A percentile compares a stretch with the other conserved stretches of the same genome.
phyloP scores from a whole-genome alignment of 257 asterid species.

The Solanum pinnatisectum region DNA sequence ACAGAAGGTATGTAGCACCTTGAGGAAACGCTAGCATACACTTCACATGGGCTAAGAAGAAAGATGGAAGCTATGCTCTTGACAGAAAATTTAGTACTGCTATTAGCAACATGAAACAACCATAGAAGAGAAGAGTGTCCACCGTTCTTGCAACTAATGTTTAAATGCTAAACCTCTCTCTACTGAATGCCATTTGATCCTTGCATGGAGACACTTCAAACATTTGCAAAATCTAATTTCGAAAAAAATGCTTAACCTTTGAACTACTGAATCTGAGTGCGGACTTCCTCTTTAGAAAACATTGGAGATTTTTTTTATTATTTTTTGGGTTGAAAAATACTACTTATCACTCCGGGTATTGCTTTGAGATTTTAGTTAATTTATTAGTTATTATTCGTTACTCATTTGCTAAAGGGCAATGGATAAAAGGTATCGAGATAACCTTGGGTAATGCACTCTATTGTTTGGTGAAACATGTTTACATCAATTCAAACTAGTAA shows the following conservation, averaged over 20 bases:
- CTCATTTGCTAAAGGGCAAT: background rate
- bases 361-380: background rate
- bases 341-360: background rate
- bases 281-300: background rate
- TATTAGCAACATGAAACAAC: background rate
- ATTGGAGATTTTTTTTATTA: background rate
- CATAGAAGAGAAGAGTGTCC: background rate
- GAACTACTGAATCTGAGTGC: background rate
- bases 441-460: background rate
- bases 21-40: background rate
- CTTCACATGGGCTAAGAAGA: background rate
- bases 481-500: background rate
- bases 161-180: background rate
- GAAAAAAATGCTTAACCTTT: background rate
- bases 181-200: background rate
- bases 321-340: background rate
- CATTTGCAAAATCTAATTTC: background rate
- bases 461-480: background rate
- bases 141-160: background rate
- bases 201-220: background rate
- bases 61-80: background rate
- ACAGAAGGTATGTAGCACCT: background rate
- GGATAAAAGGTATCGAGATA: background rate
- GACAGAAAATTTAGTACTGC: background rate
- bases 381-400: background rate